Percentiles rank a stretch among this genome's conserved stretches.
These are phyloP conservation scores for Ophioceras dolichostomum DNA, from an alignment of 2,329 filamentous ascomycete species.

Conservation along the genomic window DNA sequence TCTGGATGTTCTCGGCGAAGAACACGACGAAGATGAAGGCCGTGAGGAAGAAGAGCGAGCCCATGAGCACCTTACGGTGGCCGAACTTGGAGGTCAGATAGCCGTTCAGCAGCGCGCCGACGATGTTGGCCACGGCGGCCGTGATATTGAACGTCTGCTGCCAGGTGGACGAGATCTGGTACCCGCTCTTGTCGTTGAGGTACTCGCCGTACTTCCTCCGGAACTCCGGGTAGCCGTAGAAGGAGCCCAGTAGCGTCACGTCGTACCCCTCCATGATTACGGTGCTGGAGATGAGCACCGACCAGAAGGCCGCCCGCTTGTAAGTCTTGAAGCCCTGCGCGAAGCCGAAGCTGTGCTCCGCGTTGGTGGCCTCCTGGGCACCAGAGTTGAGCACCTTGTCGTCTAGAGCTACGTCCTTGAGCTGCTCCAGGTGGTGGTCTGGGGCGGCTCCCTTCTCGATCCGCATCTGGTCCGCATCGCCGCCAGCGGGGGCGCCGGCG, in stretches of 20 bases:
- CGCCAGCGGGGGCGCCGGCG: neutral
- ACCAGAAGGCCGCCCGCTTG: constrained; percentile 26
- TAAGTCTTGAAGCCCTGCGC: constrained; percentile 24
- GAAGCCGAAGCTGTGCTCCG: constrained; percentile 23
- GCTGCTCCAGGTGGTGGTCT: constrained; percentile 13
- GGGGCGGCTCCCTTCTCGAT: constrained; percentile 14
- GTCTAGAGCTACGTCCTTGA: constrained; percentile 16
- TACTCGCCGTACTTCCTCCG: constrained; percentile 26
- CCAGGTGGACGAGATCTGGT: constrained; percentile 37
- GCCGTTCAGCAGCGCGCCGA: constrained; percentile 28
- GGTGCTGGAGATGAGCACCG: constrained; percentile 10
- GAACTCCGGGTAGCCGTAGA: constrained; percentile 29
- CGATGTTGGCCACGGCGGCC: constrained; percentile 19
- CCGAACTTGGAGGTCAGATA: constrained; percentile 27
- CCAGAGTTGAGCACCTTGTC: constrained; percentile 24
- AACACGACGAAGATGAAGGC: constrained; percentile 35
- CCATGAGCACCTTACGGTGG: constrained; percentile 29
- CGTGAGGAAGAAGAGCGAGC: constrained; percentile 24
- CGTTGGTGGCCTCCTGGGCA: constrained; percentile 21
- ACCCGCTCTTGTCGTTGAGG: constrained; percentile 19
- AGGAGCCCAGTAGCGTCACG: constrained; percentile 30
- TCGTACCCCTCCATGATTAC: constrained; percentile 41
- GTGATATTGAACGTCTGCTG: constrained; percentile 32
- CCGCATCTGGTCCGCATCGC: neutral
- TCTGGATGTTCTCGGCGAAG: constrained; percentile 30